A percentile compares a stretch with the other conserved stretches of the same genome.
These are phyloP conservation scores for Ceriops decandra DNA, from an alignment of 345 rosid species.

Conservation along the genomic window DNA sequence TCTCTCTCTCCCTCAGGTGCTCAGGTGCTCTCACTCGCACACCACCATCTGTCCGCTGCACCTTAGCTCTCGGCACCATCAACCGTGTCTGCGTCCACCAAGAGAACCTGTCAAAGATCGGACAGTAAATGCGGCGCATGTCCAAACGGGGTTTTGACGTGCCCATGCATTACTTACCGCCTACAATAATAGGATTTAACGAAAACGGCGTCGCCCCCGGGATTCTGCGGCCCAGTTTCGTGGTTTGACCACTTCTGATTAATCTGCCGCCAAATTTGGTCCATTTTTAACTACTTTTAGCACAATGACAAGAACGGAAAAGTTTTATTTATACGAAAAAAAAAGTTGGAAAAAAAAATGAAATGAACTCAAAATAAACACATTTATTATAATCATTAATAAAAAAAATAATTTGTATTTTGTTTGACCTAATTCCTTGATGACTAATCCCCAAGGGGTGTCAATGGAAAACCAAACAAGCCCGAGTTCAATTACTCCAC, in stretches of 20 bases:
- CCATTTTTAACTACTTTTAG: neutral
- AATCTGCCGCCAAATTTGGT: neutral
- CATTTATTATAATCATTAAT: neutral
- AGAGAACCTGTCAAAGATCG: neutral
- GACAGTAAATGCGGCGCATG: neutral
- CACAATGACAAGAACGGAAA: no score
- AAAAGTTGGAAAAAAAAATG: no score
- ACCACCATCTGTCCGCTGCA: slow-evolving; percentile 16
- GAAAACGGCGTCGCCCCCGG: neutral
- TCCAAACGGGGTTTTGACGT: neutral
- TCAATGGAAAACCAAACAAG: no score
- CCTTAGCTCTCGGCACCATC: slow-evolving; percentile 1
- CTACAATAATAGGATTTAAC: neutral
- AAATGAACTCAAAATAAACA: no score
- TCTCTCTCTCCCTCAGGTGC: neutral
- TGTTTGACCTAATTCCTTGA: no score
- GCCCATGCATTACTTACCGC: slow-evolving; percentile 4
- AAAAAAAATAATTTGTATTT: no score
- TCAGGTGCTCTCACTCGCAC: slow-evolving; percentile 21
- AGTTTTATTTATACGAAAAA: no score
- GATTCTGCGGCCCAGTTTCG: no score
- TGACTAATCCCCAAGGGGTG: no score
- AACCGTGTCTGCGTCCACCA: slow-evolving; percentile 7
- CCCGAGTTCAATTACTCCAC: no score
- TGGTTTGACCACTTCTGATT: neutral